phyloP scores from a whole-genome alignment of 495 filamentous ascomycete species.

The Hyaloscypha finlandica region DNA sequence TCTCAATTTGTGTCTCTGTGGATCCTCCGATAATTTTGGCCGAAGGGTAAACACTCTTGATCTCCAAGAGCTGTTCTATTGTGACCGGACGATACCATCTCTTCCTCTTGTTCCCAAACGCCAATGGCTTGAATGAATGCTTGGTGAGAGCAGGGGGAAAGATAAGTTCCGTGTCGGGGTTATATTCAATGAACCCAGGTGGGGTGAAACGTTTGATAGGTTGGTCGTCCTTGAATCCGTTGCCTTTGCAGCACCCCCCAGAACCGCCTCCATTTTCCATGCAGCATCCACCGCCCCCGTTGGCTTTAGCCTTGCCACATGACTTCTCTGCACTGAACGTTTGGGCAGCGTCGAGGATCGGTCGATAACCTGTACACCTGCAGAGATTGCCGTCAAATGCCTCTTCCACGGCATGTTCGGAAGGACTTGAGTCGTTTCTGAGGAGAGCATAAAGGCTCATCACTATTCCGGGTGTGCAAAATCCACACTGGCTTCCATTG shows the following conservation, averaged over 20 bases:
- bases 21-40: slow-evolving; percentile 96
- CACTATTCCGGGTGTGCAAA: slow-evolving; percentile 97
- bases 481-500: slow-evolving; percentile 71
- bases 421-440: slow-evolving; percentile 68
- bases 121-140: slow-evolving; percentile 78
- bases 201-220: slow-evolving; percentile 70
- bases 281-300: slow-evolving; percentile 69
- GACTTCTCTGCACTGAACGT: slow-evolving; percentile 59
- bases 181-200: slow-evolving; percentile 89
- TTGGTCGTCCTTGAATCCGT: slow-evolving; percentile 42
- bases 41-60: slow-evolving; percentile 80
- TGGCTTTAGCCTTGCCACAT: slow-evolving; percentile 60
- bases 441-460: slow-evolving; percentile 91
- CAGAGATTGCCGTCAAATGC: slow-evolving; percentile 96
- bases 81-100: slow-evolving; percentile 91
- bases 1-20: slow-evolving; percentile 96
- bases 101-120: slow-evolving; percentile 93
- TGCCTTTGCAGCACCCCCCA: slow-evolving; percentile 61
- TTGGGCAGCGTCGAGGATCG: slow-evolving; percentile 90
- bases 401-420: slow-evolving; percentile 78
- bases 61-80: slow-evolving; percentile 82
- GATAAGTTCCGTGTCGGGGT: slow-evolving; percentile 90
- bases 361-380: slow-evolving; percentile 91
- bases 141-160: slow-evolving; percentile 85
- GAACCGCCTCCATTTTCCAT: slow-evolving; percentile 56